Conservation (phyloP, 495 filamentous ascomycete genomes). For the Lophium mytilinum region DNA sequence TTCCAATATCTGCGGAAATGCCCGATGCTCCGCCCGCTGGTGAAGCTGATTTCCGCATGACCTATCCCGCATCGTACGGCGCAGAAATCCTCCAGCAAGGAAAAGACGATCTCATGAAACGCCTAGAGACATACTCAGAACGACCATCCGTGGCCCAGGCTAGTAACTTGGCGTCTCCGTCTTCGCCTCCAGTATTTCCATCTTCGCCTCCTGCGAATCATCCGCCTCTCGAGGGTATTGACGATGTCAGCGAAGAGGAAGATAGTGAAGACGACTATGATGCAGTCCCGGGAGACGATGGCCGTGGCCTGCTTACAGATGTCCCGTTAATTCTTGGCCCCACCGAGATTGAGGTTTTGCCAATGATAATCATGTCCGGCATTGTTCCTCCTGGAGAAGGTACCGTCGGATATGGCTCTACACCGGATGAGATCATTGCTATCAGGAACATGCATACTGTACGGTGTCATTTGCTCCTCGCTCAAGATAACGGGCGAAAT, state of each 20-base stretch:
- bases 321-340: constrained; percentile 90
- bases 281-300: constrained; percentile 64
- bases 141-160: constrained; percentile 17
- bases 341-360: constrained; percentile 85
- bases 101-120: constrained; percentile 35
- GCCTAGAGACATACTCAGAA: constrained; percentile 27
- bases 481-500: constrained; percentile 78
- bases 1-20: not conserved
- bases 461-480: constrained; percentile 78
- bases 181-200: not conserved
- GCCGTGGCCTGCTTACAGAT: constrained; percentile 75
- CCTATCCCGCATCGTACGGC: constrained; percentile 29
- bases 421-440: constrained; percentile 43
- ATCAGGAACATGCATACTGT: constrained; percentile 75
- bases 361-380: constrained; percentile 88
- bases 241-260: constrained; percentile 49
- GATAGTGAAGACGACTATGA: constrained; percentile 65
- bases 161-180: constrained; percentile 7
- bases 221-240: constrained; percentile 7
- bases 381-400: constrained; percentile 46
- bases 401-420: constrained; percentile 44
- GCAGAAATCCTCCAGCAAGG: constrained; percentile 31
- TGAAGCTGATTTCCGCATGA: constrained; percentile 31
- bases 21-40: constrained; percentile 16
- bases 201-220: constrained; percentile 20